These are phyloP conservation scores for Colletotrichum ledebouriae DNA, from an alignment of 2,329 filamentous ascomycete species.

Conservation along the genomic window DNA sequence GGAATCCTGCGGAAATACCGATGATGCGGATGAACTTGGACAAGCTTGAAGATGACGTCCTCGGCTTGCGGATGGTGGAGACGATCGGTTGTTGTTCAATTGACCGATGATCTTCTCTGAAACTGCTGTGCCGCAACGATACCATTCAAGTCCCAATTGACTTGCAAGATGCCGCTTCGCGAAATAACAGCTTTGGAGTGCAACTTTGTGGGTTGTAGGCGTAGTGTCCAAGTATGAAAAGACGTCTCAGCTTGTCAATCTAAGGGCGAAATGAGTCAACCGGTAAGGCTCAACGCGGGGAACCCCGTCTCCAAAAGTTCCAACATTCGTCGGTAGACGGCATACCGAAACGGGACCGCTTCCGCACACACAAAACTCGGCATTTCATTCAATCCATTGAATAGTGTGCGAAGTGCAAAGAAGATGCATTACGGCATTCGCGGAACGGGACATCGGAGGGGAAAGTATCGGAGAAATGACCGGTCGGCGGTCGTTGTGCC, in stretches of 20 bases:
- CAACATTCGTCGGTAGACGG: background rate
- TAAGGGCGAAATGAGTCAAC: conserved; percentile 26
- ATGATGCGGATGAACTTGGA: conserved; percentile 11
- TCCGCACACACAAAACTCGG: conserved; percentile 12
- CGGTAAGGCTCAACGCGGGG: conserved; percentile 21
- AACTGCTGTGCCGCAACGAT: background rate
- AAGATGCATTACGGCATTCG: no score
- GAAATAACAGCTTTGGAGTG: no score
- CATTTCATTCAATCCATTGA: background rate
- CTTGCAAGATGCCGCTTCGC: background rate
- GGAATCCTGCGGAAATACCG: background rate
- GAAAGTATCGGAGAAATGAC: background rate
- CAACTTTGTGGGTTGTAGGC: no score
- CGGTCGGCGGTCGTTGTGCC: background rate
- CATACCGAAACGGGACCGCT: conserved; percentile 11
- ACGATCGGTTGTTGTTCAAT: background rate
- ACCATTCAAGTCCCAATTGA: background rate
- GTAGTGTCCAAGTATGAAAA: no score
- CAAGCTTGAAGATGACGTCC: conserved; percentile 2
- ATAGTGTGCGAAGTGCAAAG: no score
- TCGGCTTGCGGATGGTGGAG: conserved; percentile 12
- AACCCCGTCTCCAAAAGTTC: conserved; percentile 20
- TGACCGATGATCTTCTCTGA: background rate
- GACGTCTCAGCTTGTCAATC: background rate
- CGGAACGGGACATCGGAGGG: background rate